A percentile compares a stretch with the other conserved stretches of the same genome.
Conservation (phyloP, 495 filamentous ascomycete genomes). For the Penicillium malachiteum region DNA sequence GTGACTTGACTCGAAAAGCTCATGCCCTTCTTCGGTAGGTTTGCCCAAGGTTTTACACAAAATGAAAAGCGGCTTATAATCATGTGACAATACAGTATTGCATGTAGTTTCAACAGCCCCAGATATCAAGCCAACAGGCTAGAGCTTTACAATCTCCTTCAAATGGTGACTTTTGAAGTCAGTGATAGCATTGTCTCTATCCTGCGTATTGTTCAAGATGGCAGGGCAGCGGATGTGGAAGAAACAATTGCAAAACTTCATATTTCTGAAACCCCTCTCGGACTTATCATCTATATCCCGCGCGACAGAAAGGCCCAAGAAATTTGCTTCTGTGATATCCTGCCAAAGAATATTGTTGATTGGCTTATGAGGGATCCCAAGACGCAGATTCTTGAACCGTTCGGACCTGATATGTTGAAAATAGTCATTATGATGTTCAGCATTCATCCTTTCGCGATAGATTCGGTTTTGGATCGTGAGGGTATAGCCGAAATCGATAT, state of each 20-base stretch:
- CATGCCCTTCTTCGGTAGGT: not conserved
- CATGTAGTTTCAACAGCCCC: not conserved
- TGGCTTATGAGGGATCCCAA: constrained; percentile 36
- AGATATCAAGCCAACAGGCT: not conserved
- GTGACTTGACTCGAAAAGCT: not conserved
- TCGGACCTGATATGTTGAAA: not conserved
- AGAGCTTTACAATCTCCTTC: not conserved
- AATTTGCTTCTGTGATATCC: constrained; percentile 27
- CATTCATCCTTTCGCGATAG: not conserved
- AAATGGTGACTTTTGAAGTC: not conserved
- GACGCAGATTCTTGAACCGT: constrained; percentile 13
- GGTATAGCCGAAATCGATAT: not conserved
- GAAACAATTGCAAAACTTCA: not conserved
- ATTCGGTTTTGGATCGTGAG: not conserved
- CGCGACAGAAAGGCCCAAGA: constrained; percentile 27
- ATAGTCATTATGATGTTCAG: not conserved
- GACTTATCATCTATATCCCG: constrained; percentile 39
- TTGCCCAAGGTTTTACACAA: not conserved
- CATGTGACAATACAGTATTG: not conserved
- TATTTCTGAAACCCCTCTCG: not conserved
- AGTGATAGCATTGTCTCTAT: not conserved
- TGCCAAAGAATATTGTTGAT: constrained; percentile 29
- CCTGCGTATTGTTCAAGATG: not conserved
- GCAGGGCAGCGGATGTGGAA: not conserved
- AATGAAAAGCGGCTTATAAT: not conserved